These are phyloP conservation scores for Citrus unshiu DNA, from an alignment of 345 rosid genomes.

Conservation along the genomic window DNA sequence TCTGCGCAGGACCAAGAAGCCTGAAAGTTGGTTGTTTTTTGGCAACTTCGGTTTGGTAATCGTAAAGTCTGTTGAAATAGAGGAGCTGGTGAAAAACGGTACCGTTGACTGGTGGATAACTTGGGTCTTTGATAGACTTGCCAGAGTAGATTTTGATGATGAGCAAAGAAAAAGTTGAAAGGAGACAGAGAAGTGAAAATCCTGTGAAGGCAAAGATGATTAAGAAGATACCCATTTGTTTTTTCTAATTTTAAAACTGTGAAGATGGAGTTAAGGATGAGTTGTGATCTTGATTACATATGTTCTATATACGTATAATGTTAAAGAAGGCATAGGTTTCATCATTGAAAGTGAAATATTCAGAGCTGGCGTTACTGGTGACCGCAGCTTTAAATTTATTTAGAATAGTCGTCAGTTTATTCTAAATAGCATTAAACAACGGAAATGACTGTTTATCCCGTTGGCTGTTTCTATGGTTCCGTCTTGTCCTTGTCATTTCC, in stretches of 20 bases:
- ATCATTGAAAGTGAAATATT: neutral
- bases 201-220: slow-evolving; percentile 19
- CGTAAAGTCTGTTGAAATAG: slow-evolving; percentile 46
- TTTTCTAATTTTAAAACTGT: neutral
- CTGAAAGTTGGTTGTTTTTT: slow-evolving; percentile 44
- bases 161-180: slow-evolving; percentile 16
- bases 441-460: neutral
- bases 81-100: slow-evolving; percentile 41
- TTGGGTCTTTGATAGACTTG: slow-evolving; percentile 42
- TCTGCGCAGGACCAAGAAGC: slow-evolving; percentile 42
- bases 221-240: slow-evolving; percentile 26
- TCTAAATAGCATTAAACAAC: too few species aligned
- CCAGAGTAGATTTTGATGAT: slow-evolving; percentile 33
- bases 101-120: slow-evolving; percentile 55
- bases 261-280: neutral
- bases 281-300: neutral
- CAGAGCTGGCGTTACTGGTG: neutral
- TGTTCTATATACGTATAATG: neutral
- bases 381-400: neutral
- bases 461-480: neutral
- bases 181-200: slow-evolving; percentile 18
- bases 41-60: slow-evolving; percentile 49
- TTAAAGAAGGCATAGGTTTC: neutral
- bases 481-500: too few species aligned
- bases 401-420: neutral